A percentile compares a stretch with the other conserved stretches of the same genome.
These are phyloP conservation scores for Pichia sp. DNA, from an alignment of 1,139 yeast species.

Conservation along the genomic window DNA sequence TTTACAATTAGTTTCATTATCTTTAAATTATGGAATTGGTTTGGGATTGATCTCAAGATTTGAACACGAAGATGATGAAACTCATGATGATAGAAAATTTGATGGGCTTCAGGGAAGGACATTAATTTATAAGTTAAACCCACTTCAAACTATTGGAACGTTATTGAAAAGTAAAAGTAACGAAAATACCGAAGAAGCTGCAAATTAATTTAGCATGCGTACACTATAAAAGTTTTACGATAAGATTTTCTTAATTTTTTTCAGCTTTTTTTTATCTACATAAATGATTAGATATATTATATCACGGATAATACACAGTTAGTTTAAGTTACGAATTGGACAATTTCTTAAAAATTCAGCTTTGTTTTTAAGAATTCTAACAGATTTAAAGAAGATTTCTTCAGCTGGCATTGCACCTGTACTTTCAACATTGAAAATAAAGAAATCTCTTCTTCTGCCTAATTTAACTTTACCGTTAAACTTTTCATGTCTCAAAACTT, in stretches of 20 bases:
- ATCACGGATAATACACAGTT: too few species aligned
- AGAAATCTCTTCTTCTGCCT: constrained; percentile 88
- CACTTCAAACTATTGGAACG: constrained; percentile 15
- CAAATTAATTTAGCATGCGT: not conserved
- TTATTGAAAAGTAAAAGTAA: not conserved
- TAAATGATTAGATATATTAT: too few species aligned
- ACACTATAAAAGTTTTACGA: too few species aligned
- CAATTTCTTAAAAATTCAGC: constrained; percentile 75
- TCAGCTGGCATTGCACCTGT: constrained; percentile 97
- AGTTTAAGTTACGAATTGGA: constrained; percentile 54
- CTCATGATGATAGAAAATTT: constrained; percentile 34
- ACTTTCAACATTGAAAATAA: constrained; percentile 87
- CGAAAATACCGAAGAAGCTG: too few species aligned
- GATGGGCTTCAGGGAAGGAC: constrained; percentile 41
- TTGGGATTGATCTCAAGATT: constrained; percentile 22
- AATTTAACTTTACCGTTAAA: constrained; percentile 82
- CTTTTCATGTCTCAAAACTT: constrained; percentile 88
- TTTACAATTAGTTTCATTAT: constrained; percentile 30
- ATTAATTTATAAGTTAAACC: constrained; percentile 29
- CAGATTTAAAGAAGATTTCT: constrained; percentile 86
- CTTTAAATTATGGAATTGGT: constrained; percentile 31
- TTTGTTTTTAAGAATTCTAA: constrained; percentile 76
- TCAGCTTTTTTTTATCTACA: not conserved
- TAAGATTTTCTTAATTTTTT: too few species aligned
- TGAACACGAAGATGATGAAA: constrained; percentile 17